Evolutionary conservation across 331 rosid genomes (phyloP).

Genomic region (Spiraea crenata): DNA sequence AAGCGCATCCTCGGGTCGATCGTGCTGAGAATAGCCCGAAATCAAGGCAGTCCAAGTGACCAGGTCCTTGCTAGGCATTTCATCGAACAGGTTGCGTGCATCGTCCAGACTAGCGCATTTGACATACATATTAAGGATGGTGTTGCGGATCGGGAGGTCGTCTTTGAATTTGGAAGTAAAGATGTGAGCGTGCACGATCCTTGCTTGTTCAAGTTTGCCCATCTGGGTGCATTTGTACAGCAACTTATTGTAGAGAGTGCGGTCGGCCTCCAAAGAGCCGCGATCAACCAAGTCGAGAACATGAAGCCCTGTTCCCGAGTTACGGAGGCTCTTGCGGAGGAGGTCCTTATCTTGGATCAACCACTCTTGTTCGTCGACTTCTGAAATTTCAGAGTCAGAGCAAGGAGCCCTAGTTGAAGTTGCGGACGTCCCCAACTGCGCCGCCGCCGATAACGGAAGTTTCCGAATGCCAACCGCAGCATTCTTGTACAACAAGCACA

Average conservation of each 20-base stretch:
- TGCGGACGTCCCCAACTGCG: background rate
- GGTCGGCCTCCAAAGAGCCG: constrained; percentile 51
- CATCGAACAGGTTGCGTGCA: constrained; percentile 54
- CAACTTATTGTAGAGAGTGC: constrained; percentile 39
- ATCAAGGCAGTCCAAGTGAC: constrained; percentile 83
- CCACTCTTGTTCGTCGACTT: constrained; percentile 12
- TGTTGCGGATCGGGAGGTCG: constrained; percentile 53
- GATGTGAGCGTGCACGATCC: constrained; percentile 54
- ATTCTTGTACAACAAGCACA: background rate
- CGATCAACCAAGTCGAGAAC: constrained; percentile 59
- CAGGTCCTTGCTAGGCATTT: constrained; percentile 55
- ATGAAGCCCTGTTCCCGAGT: constrained; percentile 45
- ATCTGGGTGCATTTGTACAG: constrained; percentile 54
- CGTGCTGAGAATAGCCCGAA: constrained; percentile 70
- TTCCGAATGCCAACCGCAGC: background rate
- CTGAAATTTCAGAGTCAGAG: constrained; percentile 12
- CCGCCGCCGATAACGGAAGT: background rate
- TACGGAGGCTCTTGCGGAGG: constrained; percentile 42
- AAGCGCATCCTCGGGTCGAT: constrained; percentile 47
- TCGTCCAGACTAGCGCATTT: constrained; percentile 53
- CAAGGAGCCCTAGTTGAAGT: constrained; percentile 1
- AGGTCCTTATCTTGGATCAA: constrained; percentile 53
- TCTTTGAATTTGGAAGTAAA: constrained; percentile 40
- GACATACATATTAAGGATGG: constrained; percentile 52
- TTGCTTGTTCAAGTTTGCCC: constrained; percentile 58